Conservation (phyloP, 2,329 filamentous ascomycete species). For the Fusarium circinatum region DNA sequence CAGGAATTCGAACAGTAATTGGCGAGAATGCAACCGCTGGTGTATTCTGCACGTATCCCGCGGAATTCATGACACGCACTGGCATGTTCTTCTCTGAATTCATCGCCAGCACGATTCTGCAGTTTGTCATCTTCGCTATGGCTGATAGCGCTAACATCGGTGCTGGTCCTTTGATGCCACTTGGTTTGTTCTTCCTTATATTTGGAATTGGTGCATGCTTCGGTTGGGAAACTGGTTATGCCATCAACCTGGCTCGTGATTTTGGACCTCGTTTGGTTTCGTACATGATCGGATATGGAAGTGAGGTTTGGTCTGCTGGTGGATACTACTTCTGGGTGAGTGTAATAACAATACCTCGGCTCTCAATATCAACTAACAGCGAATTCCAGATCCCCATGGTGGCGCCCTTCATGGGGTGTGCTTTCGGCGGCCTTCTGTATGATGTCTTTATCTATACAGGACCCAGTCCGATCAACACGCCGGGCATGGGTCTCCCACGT, state of each 20-base stretch:
- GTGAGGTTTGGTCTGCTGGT: constrained; percentile 73
- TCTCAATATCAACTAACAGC: not conserved
- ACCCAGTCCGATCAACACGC: constrained; percentile 75
- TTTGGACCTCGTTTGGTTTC: constrained; percentile 75
- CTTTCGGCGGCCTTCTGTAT: constrained; percentile 73
- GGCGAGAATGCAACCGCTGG: constrained; percentile 70
- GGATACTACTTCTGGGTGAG: constrained; percentile 78
- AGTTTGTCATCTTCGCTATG: constrained; percentile 78
- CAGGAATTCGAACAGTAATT: constrained; percentile 69
- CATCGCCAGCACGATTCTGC: constrained; percentile 72
- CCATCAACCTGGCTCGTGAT: constrained; percentile 78
- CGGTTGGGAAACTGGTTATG: constrained; percentile 81
- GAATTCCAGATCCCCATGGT: constrained; percentile 73
- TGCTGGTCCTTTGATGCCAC: constrained; percentile 64
- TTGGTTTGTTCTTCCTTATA: constrained; percentile 76
- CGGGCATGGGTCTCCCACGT: constrained; percentile 70
- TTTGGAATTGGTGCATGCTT: constrained; percentile 79
- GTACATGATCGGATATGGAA: constrained; percentile 74
- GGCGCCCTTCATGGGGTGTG: constrained; percentile 72
- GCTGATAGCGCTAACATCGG: constrained; percentile 68
- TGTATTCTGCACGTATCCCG: constrained; percentile 79
- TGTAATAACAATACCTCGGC: not conserved
- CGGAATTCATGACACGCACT: constrained; percentile 71
- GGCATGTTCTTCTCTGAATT: constrained; percentile 79
- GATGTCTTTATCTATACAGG: constrained; percentile 76